Evolutionary conservation across 371 early-diverging fungal species (phyloP).

Genomic region (Fennellomyces sp.): DNA sequence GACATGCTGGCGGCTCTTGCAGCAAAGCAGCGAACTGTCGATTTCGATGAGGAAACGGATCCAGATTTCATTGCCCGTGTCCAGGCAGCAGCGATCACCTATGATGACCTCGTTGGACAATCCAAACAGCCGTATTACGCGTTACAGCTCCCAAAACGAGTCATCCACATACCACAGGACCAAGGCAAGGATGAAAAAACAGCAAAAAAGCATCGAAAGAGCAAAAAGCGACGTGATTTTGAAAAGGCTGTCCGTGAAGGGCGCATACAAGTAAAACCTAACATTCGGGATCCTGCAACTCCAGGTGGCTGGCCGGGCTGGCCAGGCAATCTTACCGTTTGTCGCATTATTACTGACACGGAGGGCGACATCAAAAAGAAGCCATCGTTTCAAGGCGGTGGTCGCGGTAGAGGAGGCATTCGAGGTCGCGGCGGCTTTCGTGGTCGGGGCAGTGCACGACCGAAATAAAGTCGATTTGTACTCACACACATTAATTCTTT

Average conservation of each 20-base stretch:
- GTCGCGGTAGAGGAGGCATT: constrained; percentile 2
- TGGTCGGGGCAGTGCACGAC: neutral
- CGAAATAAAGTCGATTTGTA: neutral
- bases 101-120: constrained; percentile 35
- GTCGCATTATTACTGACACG: constrained; percentile 29
- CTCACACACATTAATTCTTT: neutral
- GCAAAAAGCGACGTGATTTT: constrained; percentile 49
- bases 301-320: constrained; percentile 53
- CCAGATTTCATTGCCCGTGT: constrained; percentile 34
- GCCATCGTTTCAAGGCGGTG: neutral
- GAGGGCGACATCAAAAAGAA: neutral
- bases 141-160: constrained; percentile 18
- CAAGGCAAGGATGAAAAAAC: constrained; percentile 8
- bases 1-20: constrained; percentile 19
- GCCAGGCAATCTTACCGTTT: constrained; percentile 41
- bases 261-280: constrained; percentile 23
- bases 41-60: constrained; percentile 41
- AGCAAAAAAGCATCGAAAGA: constrained; percentile 30
- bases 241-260: constrained; percentile 39
- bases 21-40: constrained; percentile 28
- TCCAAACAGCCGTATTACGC: constrained; percentile 34
- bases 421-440: neutral
- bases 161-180: constrained; percentile 21
- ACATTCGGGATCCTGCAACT: constrained; percentile 42
- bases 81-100: constrained; percentile 23